Base-by-base conservation (phyloP, 2,329 filamentous ascomycete species). In the Paramyrothecium sp. region DNA sequence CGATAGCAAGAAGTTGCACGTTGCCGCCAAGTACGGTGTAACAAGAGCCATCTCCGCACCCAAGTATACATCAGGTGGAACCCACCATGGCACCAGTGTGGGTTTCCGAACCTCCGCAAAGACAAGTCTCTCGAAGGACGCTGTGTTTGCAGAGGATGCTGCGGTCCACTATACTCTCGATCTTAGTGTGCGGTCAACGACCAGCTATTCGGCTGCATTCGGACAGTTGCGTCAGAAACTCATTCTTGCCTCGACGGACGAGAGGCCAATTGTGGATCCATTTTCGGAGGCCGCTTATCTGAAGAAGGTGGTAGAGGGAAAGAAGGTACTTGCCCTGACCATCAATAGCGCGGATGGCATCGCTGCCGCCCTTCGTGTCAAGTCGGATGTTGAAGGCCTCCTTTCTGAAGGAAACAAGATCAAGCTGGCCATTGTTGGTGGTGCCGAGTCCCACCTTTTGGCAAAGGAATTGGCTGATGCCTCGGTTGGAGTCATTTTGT, bases 261-360 rank as follows among this genome's bases (percentile, higher is more conserved):
- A 73, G 13, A 71, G 74, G 5, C 72, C 70, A 2, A 62, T 61
- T 10, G 56, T 71, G 7, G 75, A 82, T 19, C 60, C 69, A 0
- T 84, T 75, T 63, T 78, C 78, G 0, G 82, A 85, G 64, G 69
- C 71, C 1, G 73, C 76, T 3, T 86, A 79, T 63, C 75, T 86
- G 20, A 77, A 73, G 59, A 76, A 77, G 62, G 86, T 88, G 0
- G 73, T 88, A 2, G 66, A 73, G 2, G 86, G 83, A 21, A 71
- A 79, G 3, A 65, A 82, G 2, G 78, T 85, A 0, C 76, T 90
- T 1, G 83, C 81, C 3, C 66, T 89, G 12, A 84, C 80, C 0
- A 81, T 81, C 12, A 82, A 89, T 65, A 86, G 81, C 58, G 87
- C 86, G 7, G 87, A 89, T 63, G 78, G 78, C 20, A 89, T 89